Evolutionary conservation across 495 filamentous ascomycete genomes (phyloP), one percentile per base, ranked within the genome.

Genomic region (Talaromyces liani): DNA sequence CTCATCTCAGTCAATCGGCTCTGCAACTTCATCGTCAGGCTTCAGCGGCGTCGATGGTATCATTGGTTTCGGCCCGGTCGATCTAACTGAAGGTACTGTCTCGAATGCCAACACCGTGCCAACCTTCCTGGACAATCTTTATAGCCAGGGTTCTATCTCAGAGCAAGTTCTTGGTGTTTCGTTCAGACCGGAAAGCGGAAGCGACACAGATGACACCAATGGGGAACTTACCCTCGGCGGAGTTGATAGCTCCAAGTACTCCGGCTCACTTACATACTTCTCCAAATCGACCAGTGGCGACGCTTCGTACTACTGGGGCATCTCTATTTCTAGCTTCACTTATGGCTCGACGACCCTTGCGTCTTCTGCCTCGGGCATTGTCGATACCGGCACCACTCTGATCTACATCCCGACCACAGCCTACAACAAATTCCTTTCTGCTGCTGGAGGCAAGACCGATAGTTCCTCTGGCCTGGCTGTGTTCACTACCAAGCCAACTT

Each of bases 141-240:
- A 56, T 24, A 27, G 27, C 22, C 53, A 56, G 16, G 53, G 53
- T 10, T 56, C 53, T 29, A 56, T 56, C 9, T 56, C 53, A n/a
- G 0, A 12, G 53, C 5, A 56, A 5, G 53, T 56, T 29, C 53
- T 56, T 56, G 53, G 53, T 56, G 53, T 56, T 56, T 56, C 53
- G 4, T 56, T 56, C 53, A 12, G 24, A 5, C 53, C 53, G 1
- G 53, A 56, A n/a, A 56, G 53, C 16, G 53, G 53, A 56, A 56
- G 53, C 53, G 53, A 56, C 53, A 56, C 24, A 29, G 53, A 56
- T 29, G 53, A 56, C 53, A 56, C 53, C 24, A 56, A 56, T 29
- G 53, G 53, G 5, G 53, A 56, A 14, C 53, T 56, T 29, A 56
- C 53, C 27, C 53, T 56, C 24, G 53, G 53, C 6, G 53, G 53